A percentile compares a stretch with the other conserved stretches of the same genome.
These are phyloP conservation scores for Penicillium silybi DNA, from an alignment of 495 filamentous ascomycete species.

Conservation along the genomic window DNA sequence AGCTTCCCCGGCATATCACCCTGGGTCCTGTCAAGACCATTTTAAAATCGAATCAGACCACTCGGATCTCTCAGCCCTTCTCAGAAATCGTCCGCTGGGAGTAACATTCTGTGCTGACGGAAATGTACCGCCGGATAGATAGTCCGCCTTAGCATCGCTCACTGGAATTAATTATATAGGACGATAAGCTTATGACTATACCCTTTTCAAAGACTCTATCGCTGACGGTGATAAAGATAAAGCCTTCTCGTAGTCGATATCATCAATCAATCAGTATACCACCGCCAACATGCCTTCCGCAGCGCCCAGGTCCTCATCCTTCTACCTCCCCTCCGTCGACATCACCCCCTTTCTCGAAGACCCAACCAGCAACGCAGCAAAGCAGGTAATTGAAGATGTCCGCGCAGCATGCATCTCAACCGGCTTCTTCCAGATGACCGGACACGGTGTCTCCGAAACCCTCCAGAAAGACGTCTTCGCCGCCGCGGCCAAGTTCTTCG, in stretches of 20 bases:
- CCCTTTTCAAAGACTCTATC: neutral
- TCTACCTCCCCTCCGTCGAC: constrained; percentile 2
- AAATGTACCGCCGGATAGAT: neutral
- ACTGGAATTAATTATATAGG: neutral
- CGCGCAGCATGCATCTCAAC: constrained; percentile 27
- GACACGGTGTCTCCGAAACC: constrained; percentile 21
- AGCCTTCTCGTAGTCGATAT: neutral
- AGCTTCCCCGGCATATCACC: no score
- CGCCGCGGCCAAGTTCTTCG: constrained; percentile 26
- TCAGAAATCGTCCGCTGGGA: neutral
- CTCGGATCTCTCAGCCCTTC: no score
- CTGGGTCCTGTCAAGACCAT: no score
- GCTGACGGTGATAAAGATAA: neutral
- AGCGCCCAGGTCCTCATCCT: neutral
- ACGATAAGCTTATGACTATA: neutral
- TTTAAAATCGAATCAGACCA: no score
- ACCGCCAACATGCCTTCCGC: neutral
- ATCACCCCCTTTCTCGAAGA: constrained; percentile 26
- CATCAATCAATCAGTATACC: neutral
- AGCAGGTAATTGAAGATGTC: constrained; percentile 18
- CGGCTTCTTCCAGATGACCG: constrained; percentile 37
- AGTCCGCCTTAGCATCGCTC: neutral
- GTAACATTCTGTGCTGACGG: neutral
- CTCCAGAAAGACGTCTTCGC: constrained; percentile 27
- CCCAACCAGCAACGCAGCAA: constrained; percentile 17